Base-by-base conservation (phyloP, 306 rosid genomes). In the Sphenostylis stenocarpa region DNA sequence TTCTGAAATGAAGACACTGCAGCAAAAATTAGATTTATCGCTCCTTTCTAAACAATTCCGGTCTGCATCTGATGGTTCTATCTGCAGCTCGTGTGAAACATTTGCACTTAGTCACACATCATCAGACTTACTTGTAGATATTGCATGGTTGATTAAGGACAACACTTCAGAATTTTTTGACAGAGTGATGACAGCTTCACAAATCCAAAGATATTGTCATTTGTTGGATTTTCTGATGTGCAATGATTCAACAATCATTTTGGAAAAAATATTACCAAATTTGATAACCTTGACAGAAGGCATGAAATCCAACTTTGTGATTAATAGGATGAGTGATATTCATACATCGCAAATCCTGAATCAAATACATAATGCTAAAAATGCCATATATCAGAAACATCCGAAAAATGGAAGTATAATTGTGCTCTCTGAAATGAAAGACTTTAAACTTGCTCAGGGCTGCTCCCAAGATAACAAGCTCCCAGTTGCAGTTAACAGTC, bases 141-240 rank as follows among this genome's bases (percentile, higher is more conserved):
- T 92, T 77, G 94, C 91, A 73, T 96, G 99, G 99, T 84, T 96
- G 82, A 94, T 96, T 64, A 91, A 85, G 84, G 83, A 88, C 80
- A 94, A 95, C 17, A 77, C 83, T 16, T 88, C 90, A 17, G 97
- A 87, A 82, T 66, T 21, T 56, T 68, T 89, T 83, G 91, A 83
- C 67, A 84, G 84, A 73, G 80, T 77, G 51, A 65, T 86, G 71
- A 82, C 88, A 17, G 72, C 88, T 56, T 85, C 96, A 38, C 91
- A 86, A 80, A 83, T 91, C 76, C 94, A 93, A 67, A 86, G 98
- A 86, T 82, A 85, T 72, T 87, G 88, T 67, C 77, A 71, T 79
- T 79, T 96, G 80, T 84, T 96, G 73, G 92, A 87, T 87, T 87
- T 89, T 73, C 84, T 96, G 81, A 81, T 88, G 75, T 66, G 80